Evolutionary conservation across 1,139 yeast genomes (phyloP), one percentile per base, ranked within the genome.

Genomic region (Debaryomyces sp.): DNA sequence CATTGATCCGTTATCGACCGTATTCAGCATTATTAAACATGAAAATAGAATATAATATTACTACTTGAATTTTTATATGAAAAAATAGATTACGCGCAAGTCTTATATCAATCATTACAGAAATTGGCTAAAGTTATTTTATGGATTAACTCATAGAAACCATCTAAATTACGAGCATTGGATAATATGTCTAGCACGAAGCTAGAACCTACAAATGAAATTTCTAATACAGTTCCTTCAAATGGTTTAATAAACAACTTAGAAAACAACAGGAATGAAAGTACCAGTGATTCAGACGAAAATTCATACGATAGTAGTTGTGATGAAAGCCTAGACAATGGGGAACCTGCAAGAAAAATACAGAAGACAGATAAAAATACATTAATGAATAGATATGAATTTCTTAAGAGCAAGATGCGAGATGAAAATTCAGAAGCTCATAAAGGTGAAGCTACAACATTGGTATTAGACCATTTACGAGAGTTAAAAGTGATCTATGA

Each of bases 361-460:
- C 30, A 45, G 6, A 52, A 45, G 26, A 41, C 47, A 17, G 41
- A 46, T 34, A 60, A 58, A 29, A 55, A 55, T 34, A 61, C 63
- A 30, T 57, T 65, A 27, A 50, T 67, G 26, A 56, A 57, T 23
- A 60, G 56, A 41, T 69, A 69, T 52, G 71, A 68, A 24, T 45
- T 41, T 23, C 57, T 69, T 44, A 61, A 64, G n/a, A 54, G 55
- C 13, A 53, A 59, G 24, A 53, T 69, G 43, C 56, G 53, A 18
- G 54, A 54, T 8, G 59, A 58, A 22, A 54, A 63, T 37, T 57
- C 69, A 1, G 64, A 64, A 15, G 77, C 77, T 0, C 60, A 60
- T 45, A 70, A 68, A 47, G 78, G 78, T 5, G 64, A 67, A 33
- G 78, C 74, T 1, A 61, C 68, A 5, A 57, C 57, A 6, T 45